These are phyloP conservation scores for Euphorbia tirucalli DNA, from an alignment of 345 rosid genomes.

Conservation along the genomic window DNA sequence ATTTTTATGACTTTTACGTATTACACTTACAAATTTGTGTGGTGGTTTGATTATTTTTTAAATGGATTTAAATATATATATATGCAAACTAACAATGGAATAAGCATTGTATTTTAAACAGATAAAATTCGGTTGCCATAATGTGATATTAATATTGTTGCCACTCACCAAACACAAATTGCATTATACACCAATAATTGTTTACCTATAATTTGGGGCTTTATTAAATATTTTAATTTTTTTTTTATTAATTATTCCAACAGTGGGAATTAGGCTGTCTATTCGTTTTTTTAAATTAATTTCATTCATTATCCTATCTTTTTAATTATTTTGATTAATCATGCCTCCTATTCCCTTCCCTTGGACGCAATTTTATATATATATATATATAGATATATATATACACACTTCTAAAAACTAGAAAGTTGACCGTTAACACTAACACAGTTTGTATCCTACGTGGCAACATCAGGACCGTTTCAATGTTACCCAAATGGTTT, in stretches of 20 bases:
- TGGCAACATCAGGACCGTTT: conserved; percentile 18
- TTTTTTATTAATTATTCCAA: no score
- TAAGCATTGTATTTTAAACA: neutral
- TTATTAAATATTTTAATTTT: neutral
- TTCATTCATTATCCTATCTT: no score
- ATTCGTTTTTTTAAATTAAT: neutral
- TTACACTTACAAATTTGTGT: no score
- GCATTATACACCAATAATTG: conserved; percentile 1
- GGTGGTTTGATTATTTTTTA: no score
- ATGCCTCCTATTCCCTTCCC: no score
- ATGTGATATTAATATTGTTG: neutral
- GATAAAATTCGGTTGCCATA: neutral
- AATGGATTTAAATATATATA: no score
- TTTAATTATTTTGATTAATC: no score
- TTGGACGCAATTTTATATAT: no score
- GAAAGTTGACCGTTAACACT: neutral
- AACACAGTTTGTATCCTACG: neutral
- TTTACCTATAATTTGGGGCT: neutral
- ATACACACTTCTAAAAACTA: no score
- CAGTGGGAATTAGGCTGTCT: neutral
- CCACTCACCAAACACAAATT: neutral
- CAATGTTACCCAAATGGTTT: neutral
- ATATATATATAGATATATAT: no score
- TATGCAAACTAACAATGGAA: no score
- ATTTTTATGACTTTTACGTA: no score